A percentile compares a stretch with the other conserved stretches of the same genome.
phyloP scores from a whole-genome alignment of 2,329 filamentous ascomycete genomes.

The Fusarium duplospermum region DNA sequence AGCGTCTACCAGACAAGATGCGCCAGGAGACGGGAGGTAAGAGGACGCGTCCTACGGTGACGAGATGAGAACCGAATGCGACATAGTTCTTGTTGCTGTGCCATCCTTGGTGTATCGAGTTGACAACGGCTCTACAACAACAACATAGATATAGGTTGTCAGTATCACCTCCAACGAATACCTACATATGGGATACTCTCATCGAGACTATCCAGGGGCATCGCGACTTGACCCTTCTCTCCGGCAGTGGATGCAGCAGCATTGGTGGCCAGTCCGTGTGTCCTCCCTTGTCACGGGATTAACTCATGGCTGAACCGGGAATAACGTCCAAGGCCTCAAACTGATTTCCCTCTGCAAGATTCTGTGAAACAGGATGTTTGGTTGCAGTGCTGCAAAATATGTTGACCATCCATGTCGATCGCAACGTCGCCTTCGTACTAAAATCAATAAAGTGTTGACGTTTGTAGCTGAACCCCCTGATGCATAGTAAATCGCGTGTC shows the following conservation, averaged over 20 bases:
- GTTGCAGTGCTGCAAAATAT: not conserved
- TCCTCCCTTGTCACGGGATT: not conserved
- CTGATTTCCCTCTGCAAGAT: not conserved
- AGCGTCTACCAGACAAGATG: not conserved
- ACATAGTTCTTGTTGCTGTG: not conserved
- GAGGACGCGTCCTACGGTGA: not conserved
- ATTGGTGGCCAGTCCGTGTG: not conserved
- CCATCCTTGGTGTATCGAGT: not conserved
- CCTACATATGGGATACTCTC: not conserved
- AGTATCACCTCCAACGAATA: not conserved
- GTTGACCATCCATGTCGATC: not conserved
- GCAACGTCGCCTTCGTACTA: not conserved
- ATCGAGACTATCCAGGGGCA: not conserved
- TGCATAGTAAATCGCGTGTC: not conserved
- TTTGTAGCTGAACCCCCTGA: not conserved
- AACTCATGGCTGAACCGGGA: not conserved
- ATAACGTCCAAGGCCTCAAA: not conserved
- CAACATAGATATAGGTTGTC: not conserved
- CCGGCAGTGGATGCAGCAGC: slow-evolving; percentile 9
- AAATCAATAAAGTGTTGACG: not conserved
- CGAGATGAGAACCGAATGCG: not conserved
- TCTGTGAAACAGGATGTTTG: not conserved
- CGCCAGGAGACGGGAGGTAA: not conserved
- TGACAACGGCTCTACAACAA: not conserved
- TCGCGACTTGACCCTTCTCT: not conserved